Conservation (phyloP, 1,284 basidiomycete genomes). For the Abortiporus biennis region DNA sequence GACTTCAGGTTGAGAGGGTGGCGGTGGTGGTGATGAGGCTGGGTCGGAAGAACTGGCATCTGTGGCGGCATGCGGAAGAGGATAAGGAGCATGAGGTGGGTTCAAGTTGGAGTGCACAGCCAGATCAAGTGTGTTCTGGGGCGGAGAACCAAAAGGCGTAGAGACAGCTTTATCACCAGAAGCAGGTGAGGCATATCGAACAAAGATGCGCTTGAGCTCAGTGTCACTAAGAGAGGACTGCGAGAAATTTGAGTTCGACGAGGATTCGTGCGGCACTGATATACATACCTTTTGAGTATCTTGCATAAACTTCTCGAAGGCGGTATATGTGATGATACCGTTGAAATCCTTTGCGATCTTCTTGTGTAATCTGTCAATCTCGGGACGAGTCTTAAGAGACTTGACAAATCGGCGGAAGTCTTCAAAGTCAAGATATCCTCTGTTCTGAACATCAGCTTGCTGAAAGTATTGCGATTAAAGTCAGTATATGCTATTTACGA, state of each 20-base stretch:
- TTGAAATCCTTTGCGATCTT: conserved; percentile 36
- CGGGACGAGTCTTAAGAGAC: conserved; percentile 76
- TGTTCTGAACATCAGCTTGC: conserved; percentile 65
- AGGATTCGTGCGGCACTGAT: not conserved
- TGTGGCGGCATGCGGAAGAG: conserved; percentile 4
- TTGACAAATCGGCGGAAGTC: conserved; percentile 87
- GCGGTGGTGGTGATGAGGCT: conserved; percentile 8
- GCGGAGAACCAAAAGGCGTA: conserved; percentile 13
- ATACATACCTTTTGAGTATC: conserved; percentile 55
- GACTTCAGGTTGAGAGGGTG: conserved; percentile 17
- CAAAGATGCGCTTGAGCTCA: conserved; percentile 50
- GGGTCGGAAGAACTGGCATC: not conserved
- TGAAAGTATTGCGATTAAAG: conserved; percentile 22
- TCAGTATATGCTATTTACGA: not conserved
- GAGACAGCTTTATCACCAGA: conserved; percentile 9
- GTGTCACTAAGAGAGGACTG: conserved; percentile 41
- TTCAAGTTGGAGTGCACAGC: conserved; percentile 9
- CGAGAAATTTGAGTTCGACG: not conserved
- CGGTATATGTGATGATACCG: conserved; percentile 43
- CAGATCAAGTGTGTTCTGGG: conserved; percentile 20
- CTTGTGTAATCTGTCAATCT: conserved; percentile 68
- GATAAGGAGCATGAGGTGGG: conserved; percentile 3
- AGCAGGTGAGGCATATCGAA: conserved; percentile 39
- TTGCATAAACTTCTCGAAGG: conserved; percentile 65
- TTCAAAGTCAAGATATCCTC: conserved; percentile 72